phyloP scores from a whole-genome alignment of 192 early-diverging fungal genomes.

The Backusella tuberculispora region DNA sequence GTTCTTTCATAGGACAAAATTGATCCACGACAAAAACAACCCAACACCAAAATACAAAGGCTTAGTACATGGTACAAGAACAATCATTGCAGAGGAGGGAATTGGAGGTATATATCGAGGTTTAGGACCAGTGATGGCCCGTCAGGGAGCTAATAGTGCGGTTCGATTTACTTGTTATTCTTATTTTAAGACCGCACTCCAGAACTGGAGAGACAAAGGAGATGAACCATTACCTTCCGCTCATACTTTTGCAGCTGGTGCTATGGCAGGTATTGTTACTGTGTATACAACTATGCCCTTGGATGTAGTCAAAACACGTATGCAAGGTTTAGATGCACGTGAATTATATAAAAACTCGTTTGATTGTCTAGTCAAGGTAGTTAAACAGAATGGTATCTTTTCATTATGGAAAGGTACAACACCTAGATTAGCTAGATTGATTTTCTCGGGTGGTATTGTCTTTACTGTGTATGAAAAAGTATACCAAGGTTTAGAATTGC shows the following conservation, averaged over 20 bases:
- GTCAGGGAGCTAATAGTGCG: conserved; percentile 95
- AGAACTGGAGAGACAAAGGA: conserved; percentile 41
- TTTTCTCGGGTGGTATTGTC: conserved; percentile 86
- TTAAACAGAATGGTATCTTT: conserved; percentile 73
- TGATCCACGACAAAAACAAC: conserved; percentile 90
- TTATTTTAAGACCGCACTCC: conserved; percentile 58
- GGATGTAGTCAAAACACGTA: conserved; percentile 96
- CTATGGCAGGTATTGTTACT: conserved; percentile 88
- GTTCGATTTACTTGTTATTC: conserved; percentile 91
- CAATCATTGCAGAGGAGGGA: conserved; percentile 74
- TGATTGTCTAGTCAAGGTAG: conserved; percentile 74
- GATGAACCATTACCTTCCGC: conserved; percentile 52
- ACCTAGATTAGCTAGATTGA: conserved; percentile 83
- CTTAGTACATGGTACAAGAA: conserved; percentile 68
- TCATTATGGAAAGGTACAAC: conserved; percentile 97
- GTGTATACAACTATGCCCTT: conserved; percentile 97
- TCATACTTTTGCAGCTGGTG: conserved; percentile 75
- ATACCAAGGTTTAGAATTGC: conserved; percentile 25
- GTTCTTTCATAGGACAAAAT: conserved; percentile 69
- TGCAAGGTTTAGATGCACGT: conserved; percentile 84
- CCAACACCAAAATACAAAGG: conserved; percentile 78
- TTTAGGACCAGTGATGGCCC: conserved; percentile 86
- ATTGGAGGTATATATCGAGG: conserved; percentile 88
- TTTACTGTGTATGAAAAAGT: conserved; percentile 85
- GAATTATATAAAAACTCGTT: conserved; percentile 70